Base-by-base conservation (phyloP, 116 monocot species). In the Zostera marina region DNA sequence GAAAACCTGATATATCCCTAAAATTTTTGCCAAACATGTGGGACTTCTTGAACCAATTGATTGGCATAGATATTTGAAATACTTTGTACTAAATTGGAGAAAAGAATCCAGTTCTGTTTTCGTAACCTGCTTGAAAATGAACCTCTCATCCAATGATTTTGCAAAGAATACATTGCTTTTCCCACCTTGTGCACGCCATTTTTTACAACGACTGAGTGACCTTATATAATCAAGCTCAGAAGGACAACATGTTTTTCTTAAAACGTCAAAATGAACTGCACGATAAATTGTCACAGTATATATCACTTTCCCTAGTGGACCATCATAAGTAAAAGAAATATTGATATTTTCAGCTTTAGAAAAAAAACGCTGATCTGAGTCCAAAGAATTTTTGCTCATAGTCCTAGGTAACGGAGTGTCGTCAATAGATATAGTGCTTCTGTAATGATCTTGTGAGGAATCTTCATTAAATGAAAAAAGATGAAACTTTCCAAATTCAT, bases 151-250 rank as follows among this genome's bases (percentile, higher is more conserved):
- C 41, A 88, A 68, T 53, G 96, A 73, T 64, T 96, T 96, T 42
- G 94, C 94, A 68, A 96, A 96, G 53, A 96, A 96, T 22, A 78
- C 94, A 76, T 96, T 96, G 68, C 94, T 96, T 65, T 96, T 96
- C 44, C 88, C 85, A 47, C 94, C 85, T 58, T 82, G 88, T 26
- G 94, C 85, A 8, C 80, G 80, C 94, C 94, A 96, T 71, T 85
- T 96, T 63, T 82, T 88, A 52, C 96, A 96, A 39, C 88, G 81
- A 63, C 94, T 96, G 22, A 96, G 76, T 10, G 96, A 96, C 58
- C 82, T 82, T 61, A 88, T 58, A 65, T 70, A 96, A 71, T 96
- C 96, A 54, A 76, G 57, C 56, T 96, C 96, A 20, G 75, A 84
- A 54, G 88, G 89, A 42, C 89, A 96, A 56, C 88, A 85, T 53